Base-by-base conservation (phyloP, 352 stramenopile species). In the Phytophthora lateralis region DNA sequence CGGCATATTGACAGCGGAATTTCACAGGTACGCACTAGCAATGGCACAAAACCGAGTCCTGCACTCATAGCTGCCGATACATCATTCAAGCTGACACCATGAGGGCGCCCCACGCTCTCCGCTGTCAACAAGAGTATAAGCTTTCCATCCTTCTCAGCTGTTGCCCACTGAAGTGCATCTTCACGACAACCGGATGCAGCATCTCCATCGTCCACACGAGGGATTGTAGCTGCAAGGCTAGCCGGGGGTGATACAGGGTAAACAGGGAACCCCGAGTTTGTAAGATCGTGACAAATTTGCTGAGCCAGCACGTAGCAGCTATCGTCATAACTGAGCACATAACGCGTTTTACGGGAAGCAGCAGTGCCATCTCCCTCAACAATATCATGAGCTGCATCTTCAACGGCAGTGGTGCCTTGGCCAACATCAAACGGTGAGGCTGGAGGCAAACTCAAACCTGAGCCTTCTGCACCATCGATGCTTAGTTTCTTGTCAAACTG, bases 1-100 rank as follows among this genome's bases (percentile, higher is more conserved):
- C 83, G 83, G 47, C 83, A 92, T 51, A 92, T 92, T 9, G 81
- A 91, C 20, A 92, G 62, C 15, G 83, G 83, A 55, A 92, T 92
- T 66, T 92, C 83, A 30, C 81, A 90, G 21, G 74, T 72, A 11
- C 83, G 79, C 32, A 92, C 76, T 55, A 92, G 84, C 17, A 92
- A 66, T 14, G 83, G 83, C 21, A 92, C 81, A 52, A 92, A 91
- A 2, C 83, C 79, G 9, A 91, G 61, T 17, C 79, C 78, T 8
- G 76, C 75, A 7, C 77, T 70, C 81, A 91, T 92, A 12, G 78
- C 83, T 17, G 73, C 83, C 18, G 83, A 87, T 11, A 92, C 86
- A 38, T 92, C 83, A 54, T 91, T 92, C 46, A 92, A 63, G 20
- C 81, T 88, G 41, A 78, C 76, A 10, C 83, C 83, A 38, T 65